phyloP scores from a whole-genome alignment of 2,329 filamentous ascomycete species.

The Drechslerella dactyloides region DNA sequence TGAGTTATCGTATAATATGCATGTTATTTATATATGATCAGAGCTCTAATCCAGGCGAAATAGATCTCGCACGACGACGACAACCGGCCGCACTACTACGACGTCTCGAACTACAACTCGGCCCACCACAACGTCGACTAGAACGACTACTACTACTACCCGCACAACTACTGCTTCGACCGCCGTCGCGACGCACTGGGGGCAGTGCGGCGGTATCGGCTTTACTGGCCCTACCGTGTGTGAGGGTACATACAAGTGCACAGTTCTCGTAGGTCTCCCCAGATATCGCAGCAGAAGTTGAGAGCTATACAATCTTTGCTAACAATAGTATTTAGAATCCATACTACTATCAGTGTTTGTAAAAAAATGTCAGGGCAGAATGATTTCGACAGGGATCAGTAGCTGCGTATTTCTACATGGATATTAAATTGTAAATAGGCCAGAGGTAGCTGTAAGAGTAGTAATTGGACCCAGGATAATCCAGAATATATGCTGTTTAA shows the following conservation, averaged over 20 bases:
- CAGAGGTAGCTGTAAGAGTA: too few species aligned
- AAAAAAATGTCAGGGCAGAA: slow-evolving; percentile 2
- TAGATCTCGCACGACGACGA: background rate
- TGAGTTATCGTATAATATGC: background rate
- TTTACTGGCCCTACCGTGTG: slow-evolving; percentile 55
- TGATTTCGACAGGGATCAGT: too few species aligned
- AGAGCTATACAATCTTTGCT: background rate
- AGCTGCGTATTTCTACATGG: too few species aligned
- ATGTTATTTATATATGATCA: background rate
- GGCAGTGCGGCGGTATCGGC: slow-evolving; percentile 57
- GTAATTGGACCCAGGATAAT: too few species aligned
- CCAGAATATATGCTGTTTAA: too few species aligned
- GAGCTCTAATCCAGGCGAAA: background rate
- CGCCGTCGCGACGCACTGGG: slow-evolving; percentile 53
- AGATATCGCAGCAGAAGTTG: slow-evolving; percentile 33
- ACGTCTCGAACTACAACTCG: slow-evolving; percentile 17
- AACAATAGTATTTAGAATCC: slow-evolving; percentile 32
- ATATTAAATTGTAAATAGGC: too few species aligned
- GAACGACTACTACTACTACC: slow-evolving; percentile 8
- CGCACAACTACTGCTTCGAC: slow-evolving; percentile 5
- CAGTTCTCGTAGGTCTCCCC: slow-evolving; percentile 26
- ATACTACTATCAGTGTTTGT: slow-evolving; percentile 56
- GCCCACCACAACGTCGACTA: slow-evolving; percentile 20
- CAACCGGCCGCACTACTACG: slow-evolving; percentile 4
- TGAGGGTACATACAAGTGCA: slow-evolving; percentile 39